A percentile compares a stretch with the other conserved stretches of the same genome.
Evolutionary conservation across 2,329 filamentous ascomycete genomes (phyloP).

Genomic region (Gnomoniopsis smithogilvyi): DNA sequence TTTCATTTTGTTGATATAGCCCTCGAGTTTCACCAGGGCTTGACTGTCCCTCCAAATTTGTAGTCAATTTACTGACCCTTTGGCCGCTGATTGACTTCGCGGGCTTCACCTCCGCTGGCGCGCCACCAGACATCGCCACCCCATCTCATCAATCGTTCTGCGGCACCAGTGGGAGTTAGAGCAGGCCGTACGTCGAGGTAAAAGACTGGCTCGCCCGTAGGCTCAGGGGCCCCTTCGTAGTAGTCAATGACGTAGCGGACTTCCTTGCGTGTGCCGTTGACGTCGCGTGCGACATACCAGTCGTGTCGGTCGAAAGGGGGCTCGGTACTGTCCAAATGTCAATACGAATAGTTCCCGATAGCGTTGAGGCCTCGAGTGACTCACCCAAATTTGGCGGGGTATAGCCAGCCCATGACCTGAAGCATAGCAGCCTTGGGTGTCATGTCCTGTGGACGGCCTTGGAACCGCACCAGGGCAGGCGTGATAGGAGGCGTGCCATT

Average conservation of each 20-base stretch:
- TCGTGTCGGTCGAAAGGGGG: slow-evolving; percentile 96
- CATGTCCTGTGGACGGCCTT: slow-evolving; percentile 82
- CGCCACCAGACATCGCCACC: slow-evolving; percentile 93
- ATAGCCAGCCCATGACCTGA: slow-evolving; percentile 74
- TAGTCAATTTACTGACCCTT: not conserved
- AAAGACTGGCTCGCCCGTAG: slow-evolving; percentile 89
- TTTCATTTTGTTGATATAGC: not conserved
- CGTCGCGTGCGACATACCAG: slow-evolving; percentile 82
- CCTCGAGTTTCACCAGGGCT: not conserved
- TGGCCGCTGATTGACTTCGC: slow-evolving; percentile 33
- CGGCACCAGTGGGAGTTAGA: slow-evolving; percentile 73
- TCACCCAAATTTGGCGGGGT: slow-evolving; percentile 75
- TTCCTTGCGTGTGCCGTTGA: slow-evolving; percentile 67
- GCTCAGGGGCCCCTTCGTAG: slow-evolving; percentile 79
- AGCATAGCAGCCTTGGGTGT: slow-evolving; percentile 89
- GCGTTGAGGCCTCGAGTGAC: slow-evolving; percentile 26
- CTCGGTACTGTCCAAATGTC: slow-evolving; percentile 54
- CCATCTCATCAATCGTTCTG: slow-evolving; percentile 83
- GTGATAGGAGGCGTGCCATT: slow-evolving; percentile 44
- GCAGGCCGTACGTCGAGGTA: slow-evolving; percentile 93
- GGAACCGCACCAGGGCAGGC: slow-evolving; percentile 80
- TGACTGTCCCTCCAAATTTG: not conserved
- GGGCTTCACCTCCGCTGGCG: slow-evolving; percentile 69
- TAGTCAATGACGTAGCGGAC: slow-evolving; percentile 97
- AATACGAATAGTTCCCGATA: slow-evolving; percentile 1